Conservation (phyloP, 257 asterid species). For the Paraleonurus japonicus region DNA sequence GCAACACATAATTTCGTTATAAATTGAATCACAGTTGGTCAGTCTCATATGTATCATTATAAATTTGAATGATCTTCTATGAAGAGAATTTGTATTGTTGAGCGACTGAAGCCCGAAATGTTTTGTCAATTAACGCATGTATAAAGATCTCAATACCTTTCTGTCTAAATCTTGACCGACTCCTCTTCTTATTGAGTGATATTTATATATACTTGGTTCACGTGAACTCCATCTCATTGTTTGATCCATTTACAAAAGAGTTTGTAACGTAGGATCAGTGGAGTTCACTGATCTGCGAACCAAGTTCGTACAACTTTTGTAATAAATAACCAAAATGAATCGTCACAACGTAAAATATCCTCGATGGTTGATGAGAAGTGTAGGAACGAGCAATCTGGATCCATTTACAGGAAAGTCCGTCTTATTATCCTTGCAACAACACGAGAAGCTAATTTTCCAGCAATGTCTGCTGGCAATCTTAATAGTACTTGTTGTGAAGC, state of each 20-base stretch:
- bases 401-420: constrained; percentile 50
- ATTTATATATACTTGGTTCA: too few species aligned
- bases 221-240: too few species aligned
- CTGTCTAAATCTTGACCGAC: neutral
- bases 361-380: neutral
- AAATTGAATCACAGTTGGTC: too few species aligned
- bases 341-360: neutral
- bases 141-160: neutral
- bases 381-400: neutral
- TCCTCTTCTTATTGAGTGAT: too few species aligned
- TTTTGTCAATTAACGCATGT: neutral
- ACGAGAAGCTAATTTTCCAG: constrained; percentile 67
- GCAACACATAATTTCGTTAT: too few species aligned
- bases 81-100: too few species aligned
- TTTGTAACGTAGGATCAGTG: too few species aligned
- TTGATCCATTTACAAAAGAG: too few species aligned
- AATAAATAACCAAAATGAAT: neutral
- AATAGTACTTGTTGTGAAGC: constrained; percentile 61
- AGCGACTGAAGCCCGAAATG: too few species aligned
- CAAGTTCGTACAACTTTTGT: too few species aligned
- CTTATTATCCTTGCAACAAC: constrained; percentile 72
- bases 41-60: neutral
- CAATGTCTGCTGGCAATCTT: constrained; percentile 66
- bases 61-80: too few species aligned
- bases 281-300: too few species aligned